Base-by-base conservation (phyloP, 2,329 filamentous ascomycete genomes). In the Orbilia ellipsospora region DNA sequence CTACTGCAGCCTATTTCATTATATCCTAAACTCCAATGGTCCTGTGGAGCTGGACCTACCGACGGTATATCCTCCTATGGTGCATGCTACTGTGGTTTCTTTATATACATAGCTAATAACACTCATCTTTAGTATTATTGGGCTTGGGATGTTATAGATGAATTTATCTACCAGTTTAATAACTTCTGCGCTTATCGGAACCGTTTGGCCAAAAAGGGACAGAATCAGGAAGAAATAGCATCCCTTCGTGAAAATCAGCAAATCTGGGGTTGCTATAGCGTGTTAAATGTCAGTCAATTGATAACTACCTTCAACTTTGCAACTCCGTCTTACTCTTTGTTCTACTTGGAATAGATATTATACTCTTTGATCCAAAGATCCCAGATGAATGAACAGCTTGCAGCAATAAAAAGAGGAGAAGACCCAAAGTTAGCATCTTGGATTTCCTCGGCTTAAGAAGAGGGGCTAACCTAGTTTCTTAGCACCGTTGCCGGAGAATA, bases 121-220 rank as follows among this genome's bases (percentile, higher is more conserved):
- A 18, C 28, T 6, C 28, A n/a, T 26, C 18, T 55, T 51, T 83
- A 98, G 93, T 96, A 97, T 86, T 97, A 94, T 86, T 99, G 95
- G 95, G 95, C 95, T 50, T 99, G 95, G 95, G 95, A 99, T 83
- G 94, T 98, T 80, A 97, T 99, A 85, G 95, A 99, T 84, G 95
- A 99, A 85, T 99, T 99, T 86, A 98, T 99, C 85, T 99, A 99
- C 87, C 95, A 99, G 84, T 99, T 99, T 88, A 97, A 99, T 87
- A 96, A 94, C 73, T 99, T 99, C 87, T 98, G 93, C 83, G 93
- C 93, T 78, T 97, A 97, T 88, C 90, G 95, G 82, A 93, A 96
- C 84, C 90, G 93, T 79, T 90, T 97, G 80, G 95, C 95, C 78
- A 89, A 93, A 80, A 89, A 83, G 56, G 89, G 83, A 85, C 88